phyloP scores from a whole-genome alignment of 257 asterid species.

The Solanum infundibuliforme region DNA sequence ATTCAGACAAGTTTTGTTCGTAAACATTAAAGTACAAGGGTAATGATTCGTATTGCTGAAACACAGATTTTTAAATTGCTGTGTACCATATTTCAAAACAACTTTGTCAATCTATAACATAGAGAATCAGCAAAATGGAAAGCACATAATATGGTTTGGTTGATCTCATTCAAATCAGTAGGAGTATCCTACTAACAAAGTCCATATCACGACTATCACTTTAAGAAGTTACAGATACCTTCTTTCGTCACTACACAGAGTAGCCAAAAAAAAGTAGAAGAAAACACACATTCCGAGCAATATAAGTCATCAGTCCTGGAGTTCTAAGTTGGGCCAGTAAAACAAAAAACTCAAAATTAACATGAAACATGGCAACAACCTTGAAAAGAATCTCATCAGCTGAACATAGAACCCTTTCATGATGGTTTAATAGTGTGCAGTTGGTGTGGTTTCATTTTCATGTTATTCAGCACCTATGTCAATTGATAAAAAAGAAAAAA shows the following conservation, averaged over 20 bases:
- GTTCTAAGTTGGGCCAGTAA: neutral
- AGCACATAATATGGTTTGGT: neutral
- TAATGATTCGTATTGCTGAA: neutral
- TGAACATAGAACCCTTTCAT: neutral
- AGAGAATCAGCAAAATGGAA: neutral
- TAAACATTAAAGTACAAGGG: neutral
- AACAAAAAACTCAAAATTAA: neutral
- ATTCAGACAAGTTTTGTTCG: neutral
- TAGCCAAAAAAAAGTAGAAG: neutral
- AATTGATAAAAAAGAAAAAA: neutral
- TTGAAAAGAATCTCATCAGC: neutral
- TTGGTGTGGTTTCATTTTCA: neutral
- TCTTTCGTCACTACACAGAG: neutral
- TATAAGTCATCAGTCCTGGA: neutral
- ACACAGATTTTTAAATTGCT: neutral
- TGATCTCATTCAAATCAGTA: neutral
- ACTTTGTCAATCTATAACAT: neutral
- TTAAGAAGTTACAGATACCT: neutral
- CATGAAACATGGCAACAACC: neutral
- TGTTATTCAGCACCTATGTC: neutral
- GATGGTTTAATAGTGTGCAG: neutral
- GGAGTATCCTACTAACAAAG: neutral
- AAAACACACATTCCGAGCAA: neutral
- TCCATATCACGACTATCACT: neutral
- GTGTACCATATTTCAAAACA: neutral